Evolutionary conservation across 2,329 filamentous ascomycete genomes (phyloP), one percentile per base, ranked within the genome.

Genomic region (Paecilomyces sp.): DNA sequence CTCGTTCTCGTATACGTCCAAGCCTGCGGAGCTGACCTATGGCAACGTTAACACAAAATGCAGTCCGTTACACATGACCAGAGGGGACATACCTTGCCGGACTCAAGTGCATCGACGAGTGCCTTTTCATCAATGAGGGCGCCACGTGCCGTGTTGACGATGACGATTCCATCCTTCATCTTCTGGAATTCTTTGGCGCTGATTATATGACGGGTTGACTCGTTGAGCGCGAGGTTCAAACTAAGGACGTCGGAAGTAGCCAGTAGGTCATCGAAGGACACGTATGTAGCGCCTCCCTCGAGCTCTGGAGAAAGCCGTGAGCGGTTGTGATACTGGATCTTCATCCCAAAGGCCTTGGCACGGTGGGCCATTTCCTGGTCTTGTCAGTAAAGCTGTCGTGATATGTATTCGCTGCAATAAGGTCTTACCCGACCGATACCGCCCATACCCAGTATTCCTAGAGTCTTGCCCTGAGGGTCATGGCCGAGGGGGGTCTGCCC

Each of bases 1-100:
- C 65, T 80, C 78, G 24, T 79, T 72, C 64, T 80, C 78, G 58
- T 79, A 80, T 9, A 80, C 78, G 61, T 80, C 78, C 57, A 80
- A 63, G 41, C 78, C 77, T 18, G 73, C 77, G 24, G 77, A 77
- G 54, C 70, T 65, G 24, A 80, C 76, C 74, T 69, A 55, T 15
- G 31, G 28, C 70, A 12, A 15, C 9, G 15, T 24, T 22, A 33
- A 57, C 34, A 62, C 25, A 22, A 4, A 41, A 31, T 11, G 9
- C 30, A 7, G 6, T 18, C 12, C 52, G 31, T 15, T 28, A 52
- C 50, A 62, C 58, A 58, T 33, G 22, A 28, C 55, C 25, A 50
- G 25, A 33, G 33, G 13, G 25, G 12, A 30, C 66, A 57, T 65
- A 77, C 76, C 70, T 80, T 79, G 31, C 77, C 76, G 31, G 72